Evolutionary conservation across 2,329 filamentous ascomycete species (phyloP), one percentile per base, ranked within the genome.

Genomic region (Fusarium continuum): DNA sequence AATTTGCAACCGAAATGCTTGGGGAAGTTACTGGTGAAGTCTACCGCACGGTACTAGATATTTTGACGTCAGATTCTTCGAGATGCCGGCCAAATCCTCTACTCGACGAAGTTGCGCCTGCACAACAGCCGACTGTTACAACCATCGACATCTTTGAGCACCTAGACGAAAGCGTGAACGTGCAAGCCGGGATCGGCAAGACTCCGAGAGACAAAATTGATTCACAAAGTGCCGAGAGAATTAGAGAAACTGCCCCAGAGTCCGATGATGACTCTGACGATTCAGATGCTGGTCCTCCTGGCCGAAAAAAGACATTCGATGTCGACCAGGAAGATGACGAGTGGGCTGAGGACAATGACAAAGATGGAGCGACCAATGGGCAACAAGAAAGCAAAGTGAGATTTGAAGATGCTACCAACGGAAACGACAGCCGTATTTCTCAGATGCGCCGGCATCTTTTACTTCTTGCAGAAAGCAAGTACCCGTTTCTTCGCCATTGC

Each of bases 11-110:
- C 46, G 86, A 90, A 48, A 82, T 85, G 26, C 83, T 95, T 17
- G 91, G 93, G 38, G 82, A 88, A 34, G 87, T 85, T 2, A 96
- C 93, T 2, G 88, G 90, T 1, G 83, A 89, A 57, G 87, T 98
- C 2, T 98, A 97, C 73, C 86, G 85, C 31, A 85, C 88, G 13
- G 81, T 96, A 16, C 82, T 98, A 11, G 83, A 85, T 47, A 82
- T 87, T 8, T 76, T 97, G 40, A 92, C 94, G 63, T 82, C 84
- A 23, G 86, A 90, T 69, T 80, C 90, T 4, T 78, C 85, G 3
- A 84, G 87, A 45, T 96, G 92, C 72, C 88, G 86, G 53, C 78
- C 83, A 39, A 84, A 89, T 61, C 77, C 83, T 13, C 59, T 74
- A 10, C 70, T 77, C 11, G 75, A 76, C 14, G 75, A 78, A 16